phyloP scores from a whole-genome alignment of 2,329 filamentous ascomycete genomes.

The Sporothrix dimorphospora region DNA sequence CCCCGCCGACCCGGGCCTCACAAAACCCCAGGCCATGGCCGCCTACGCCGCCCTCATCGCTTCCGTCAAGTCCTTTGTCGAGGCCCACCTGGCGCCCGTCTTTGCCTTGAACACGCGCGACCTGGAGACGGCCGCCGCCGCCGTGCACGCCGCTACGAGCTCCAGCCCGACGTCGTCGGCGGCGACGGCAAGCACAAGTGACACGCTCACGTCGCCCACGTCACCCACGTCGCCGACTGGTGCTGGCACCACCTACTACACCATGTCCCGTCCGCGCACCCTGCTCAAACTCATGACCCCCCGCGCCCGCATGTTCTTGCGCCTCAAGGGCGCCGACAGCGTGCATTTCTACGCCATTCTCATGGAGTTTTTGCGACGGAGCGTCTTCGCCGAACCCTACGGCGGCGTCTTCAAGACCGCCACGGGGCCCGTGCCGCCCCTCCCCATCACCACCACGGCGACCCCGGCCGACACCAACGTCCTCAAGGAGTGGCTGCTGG shows the following conservation, averaged over 20 bases:
- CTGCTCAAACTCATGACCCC: neutral
- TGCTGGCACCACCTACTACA: neutral
- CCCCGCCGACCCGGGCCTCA: neutral
- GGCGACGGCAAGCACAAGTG: no score
- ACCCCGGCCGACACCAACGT: neutral
- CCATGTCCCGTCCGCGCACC: neutral
- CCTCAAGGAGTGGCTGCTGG: neutral
- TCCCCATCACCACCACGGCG: neutral
- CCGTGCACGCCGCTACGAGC: neutral
- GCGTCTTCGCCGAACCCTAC: neutral
- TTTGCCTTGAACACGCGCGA: neutral
- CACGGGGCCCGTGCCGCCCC: neutral
- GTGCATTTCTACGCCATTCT: slow-evolving; percentile 18
- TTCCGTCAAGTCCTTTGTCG: slow-evolving; percentile 10
- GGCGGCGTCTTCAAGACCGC: slow-evolving; percentile 1
- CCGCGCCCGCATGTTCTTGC: slow-evolving; percentile 14
- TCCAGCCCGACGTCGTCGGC: no score
- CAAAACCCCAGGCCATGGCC: neutral
- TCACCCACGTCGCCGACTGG: no score
- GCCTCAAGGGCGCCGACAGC: slow-evolving; percentile 2
- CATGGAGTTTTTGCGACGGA: neutral
- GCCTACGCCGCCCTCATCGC: slow-evolving; percentile 1
- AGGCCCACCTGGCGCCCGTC: neutral
- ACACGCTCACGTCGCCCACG: neutral
- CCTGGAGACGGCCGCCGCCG: neutral